phyloP scores from a whole-genome alignment of 2,329 filamentous ascomycete genomes.

The Piedraia hortae region DNA sequence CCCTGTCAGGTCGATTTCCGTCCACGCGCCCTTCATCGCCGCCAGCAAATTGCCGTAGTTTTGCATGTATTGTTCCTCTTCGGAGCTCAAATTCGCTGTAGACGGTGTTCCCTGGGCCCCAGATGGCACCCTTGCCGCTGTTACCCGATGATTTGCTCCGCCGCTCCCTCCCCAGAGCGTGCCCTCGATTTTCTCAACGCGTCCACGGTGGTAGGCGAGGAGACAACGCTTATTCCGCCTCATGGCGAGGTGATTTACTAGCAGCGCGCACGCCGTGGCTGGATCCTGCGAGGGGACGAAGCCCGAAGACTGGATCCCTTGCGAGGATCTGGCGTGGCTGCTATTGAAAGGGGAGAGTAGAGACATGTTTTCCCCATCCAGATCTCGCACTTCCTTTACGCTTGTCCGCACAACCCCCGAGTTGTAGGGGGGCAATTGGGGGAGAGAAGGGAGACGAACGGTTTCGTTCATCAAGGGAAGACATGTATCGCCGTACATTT shows the following conservation, averaged over 20 bases:
- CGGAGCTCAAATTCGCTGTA: slow-evolving; percentile 38
- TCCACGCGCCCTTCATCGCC: slow-evolving; percentile 97
- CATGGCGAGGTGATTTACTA: slow-evolving; percentile 89
- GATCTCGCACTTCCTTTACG: slow-evolving; percentile 72
- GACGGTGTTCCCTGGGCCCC: slow-evolving; percentile 2
- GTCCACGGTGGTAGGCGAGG: slow-evolving; percentile 73
- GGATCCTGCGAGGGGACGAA: slow-evolving; percentile 69
- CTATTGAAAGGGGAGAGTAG: slow-evolving; percentile 58
- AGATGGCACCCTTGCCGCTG: slow-evolving; percentile 22
- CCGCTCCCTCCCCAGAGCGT: slow-evolving; percentile 57
- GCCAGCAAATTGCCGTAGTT: slow-evolving; percentile 77
- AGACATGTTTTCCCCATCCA: slow-evolving; percentile 59
- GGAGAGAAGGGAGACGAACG: slow-evolving; percentile 63
- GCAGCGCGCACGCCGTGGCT: slow-evolving; percentile 58
- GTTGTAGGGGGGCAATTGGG: slow-evolving; percentile 72
- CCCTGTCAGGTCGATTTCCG: slow-evolving; percentile 83
- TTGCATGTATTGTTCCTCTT: slow-evolving; percentile 87
- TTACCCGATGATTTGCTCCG: slow-evolving; percentile 4
- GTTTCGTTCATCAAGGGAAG: too few species aligned
- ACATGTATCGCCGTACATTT: too few species aligned
- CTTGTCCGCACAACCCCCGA: slow-evolving; percentile 70
- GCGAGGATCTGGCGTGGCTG: slow-evolving; percentile 6
- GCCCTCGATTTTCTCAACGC: slow-evolving; percentile 75
- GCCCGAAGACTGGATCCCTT: slow-evolving; percentile 22
- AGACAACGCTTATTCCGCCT: slow-evolving; percentile 87